Conservation (phyloP, 306 rosid genomes). For the Lupinus albus region DNA sequence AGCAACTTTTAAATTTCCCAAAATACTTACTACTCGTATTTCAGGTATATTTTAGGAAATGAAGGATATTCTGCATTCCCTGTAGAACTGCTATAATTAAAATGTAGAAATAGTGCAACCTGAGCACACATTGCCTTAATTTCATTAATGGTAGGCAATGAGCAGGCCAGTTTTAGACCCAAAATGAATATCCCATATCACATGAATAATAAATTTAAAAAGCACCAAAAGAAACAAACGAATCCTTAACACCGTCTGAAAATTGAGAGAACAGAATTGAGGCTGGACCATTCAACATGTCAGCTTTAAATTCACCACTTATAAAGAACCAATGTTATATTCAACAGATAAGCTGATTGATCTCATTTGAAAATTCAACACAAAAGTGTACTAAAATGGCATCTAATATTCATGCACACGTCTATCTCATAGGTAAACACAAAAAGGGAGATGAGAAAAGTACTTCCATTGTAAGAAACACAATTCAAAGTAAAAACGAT, state of each 20-base stretch:
- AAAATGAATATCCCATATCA: constrained; percentile 1
- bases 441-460: constrained; percentile 27
- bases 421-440: constrained; percentile 7
- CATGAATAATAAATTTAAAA: not conserved
- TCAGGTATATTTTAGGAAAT: not conserved
- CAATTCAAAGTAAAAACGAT: constrained; percentile 32
- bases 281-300: constrained; percentile 14
- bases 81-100: not conserved
- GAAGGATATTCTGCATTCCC: not conserved
- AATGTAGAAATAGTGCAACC: constrained; percentile 4
- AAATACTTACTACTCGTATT: not conserved
- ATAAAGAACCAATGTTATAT: constrained; percentile 5
- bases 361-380: constrained; percentile 26
- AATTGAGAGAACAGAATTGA: not conserved
- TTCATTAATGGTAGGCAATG: not conserved
- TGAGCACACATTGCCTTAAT: not conserved
- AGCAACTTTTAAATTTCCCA: not conserved
- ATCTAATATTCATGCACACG: constrained; percentile 25
- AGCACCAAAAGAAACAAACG: constrained; percentile 24
- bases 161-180: not conserved
- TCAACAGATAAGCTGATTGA: constrained; percentile 22
- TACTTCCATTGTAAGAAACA: constrained; percentile 20
- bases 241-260: constrained; percentile 19
- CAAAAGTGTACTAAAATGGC: constrained; percentile 4
- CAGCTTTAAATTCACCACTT: constrained; percentile 10